These are phyloP conservation scores for Phyllosticta citribraziliensis DNA, from an alignment of 2,329 filamentous ascomycete species.

Conservation along the genomic window DNA sequence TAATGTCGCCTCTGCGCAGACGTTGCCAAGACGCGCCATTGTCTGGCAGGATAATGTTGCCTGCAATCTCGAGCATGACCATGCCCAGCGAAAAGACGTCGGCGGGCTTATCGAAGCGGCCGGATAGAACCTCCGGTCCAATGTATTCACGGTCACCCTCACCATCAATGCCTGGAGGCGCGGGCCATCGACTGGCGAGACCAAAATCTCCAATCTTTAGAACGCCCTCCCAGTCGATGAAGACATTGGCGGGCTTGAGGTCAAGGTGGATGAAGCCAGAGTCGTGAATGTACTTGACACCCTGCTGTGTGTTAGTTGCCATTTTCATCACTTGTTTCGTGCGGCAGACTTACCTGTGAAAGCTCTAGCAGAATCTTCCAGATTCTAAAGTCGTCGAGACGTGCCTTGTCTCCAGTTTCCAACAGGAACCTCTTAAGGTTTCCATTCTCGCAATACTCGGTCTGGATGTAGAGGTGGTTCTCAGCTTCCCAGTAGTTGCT, in stretches of 20 bases:
- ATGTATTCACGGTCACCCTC: conserved; percentile 97
- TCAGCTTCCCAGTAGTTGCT: conserved; percentile 82
- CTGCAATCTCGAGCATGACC: conserved; percentile 89
- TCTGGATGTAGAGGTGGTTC: conserved; percentile 87
- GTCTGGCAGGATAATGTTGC: conserved; percentile 86
- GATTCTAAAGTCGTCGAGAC: conserved; percentile 93
- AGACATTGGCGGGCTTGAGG: conserved; percentile 73
- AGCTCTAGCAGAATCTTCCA: conserved; percentile 95
- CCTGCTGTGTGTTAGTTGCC: conserved; percentile 43
- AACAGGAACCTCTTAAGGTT: conserved; percentile 78
- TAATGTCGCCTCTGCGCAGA: conserved; percentile 79
- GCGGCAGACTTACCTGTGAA: conserved; percentile 53
- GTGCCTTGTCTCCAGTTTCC: conserved; percentile 71
- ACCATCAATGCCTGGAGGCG: conserved; percentile 65
- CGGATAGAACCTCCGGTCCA: conserved; percentile 81
- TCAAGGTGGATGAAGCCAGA: conserved; percentile 79
- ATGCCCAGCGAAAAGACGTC: conserved; percentile 92
- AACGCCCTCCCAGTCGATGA: conserved; percentile 71
- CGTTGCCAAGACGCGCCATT: conserved; percentile 89
- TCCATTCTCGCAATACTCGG: conserved; percentile 91
- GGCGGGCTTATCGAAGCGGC: conserved; percentile 78
- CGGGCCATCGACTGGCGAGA: conserved; percentile 70
- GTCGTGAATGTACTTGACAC: conserved; percentile 81
- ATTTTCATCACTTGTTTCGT: not conserved
- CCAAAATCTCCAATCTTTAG: conserved; percentile 84